phyloP scores from a whole-genome alignment of 108 stramenopile genomes.

The Skeletonema marinoi region DNA sequence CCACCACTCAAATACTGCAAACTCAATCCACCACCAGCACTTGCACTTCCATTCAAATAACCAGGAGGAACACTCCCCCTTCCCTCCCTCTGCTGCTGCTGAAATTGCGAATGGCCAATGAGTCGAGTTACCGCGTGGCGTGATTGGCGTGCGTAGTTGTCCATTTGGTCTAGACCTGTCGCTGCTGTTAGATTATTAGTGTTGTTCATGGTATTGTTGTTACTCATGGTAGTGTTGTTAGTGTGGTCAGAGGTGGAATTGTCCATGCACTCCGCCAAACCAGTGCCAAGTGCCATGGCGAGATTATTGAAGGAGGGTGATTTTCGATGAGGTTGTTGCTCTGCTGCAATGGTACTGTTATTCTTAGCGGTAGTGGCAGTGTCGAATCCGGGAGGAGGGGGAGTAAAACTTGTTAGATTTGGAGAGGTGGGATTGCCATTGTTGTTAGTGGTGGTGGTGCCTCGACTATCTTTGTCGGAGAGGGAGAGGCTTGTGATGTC shows the following conservation, averaged over 20 bases:
- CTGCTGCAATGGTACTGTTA: neutral
- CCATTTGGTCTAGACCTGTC: constrained; percentile 29
- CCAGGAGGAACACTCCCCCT: constrained; percentile 6
- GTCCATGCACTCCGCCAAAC: constrained; percentile 85
- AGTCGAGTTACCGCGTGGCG: constrained; percentile 68
- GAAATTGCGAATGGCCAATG: constrained; percentile 18
- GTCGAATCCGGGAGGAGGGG: constrained; percentile 39
- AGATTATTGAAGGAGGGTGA: constrained; percentile 75
- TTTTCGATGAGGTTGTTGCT: constrained; percentile 10
- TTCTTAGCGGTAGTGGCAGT: neutral
- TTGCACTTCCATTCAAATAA: constrained; percentile 7
- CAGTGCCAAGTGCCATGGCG: constrained; percentile 70
- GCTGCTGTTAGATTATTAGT: constrained; percentile 3
- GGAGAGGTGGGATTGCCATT: neutral
- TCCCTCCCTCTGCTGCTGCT: neutral
- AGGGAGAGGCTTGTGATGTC: no score
- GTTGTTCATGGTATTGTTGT: constrained; percentile 50
- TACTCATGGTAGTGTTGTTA: constrained; percentile 14
- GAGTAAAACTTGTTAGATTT: constrained; percentile 20
- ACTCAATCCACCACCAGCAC: neutral
- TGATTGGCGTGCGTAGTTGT: constrained; percentile 75
- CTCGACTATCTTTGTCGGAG: no score
- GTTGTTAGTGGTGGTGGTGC: no score
- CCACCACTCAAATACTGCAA: neutral
- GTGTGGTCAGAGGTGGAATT: constrained; percentile 47